Base-by-base conservation (phyloP, 2,329 filamentous ascomycete species). In the Penicillium sp. region DNA sequence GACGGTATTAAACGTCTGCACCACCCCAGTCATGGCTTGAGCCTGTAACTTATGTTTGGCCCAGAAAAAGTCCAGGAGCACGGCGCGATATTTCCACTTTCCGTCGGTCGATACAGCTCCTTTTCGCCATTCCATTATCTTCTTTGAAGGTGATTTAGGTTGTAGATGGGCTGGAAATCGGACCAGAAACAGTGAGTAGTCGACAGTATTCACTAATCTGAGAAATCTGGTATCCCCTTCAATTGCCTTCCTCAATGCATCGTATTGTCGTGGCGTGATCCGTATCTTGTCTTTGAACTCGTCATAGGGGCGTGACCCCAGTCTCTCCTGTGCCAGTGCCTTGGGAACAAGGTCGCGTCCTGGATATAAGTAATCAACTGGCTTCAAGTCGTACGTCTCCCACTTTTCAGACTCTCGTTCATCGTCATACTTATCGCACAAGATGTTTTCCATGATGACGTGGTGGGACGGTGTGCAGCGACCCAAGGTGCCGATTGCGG, bases 1-100 rank as follows among this genome's bases (percentile, higher is more conserved):
- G 26, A 90, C 74, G 12, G 79, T 64, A 63, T 90, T 90, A 64
- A 85, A 88, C 0, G 79, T 72, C 49, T 81, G 81, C 58, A 91
- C 81, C 35, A 90, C 69, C 0, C 81, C 79, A 0, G 87, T 89
- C 81, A 90, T 82, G 1, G 82, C 76, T 67, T 80, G 82, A 0
- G 88, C 83, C 54, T 83, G 85, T 0, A 85, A 64, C 62, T 86
- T 87, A 69, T 90, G 86, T 70, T 87, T 89, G 0, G 86, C 83
- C 88, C 88, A 91, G 75, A 91, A 90, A 72, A 91, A 91, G 69
- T 91, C 88, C 33, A 91, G 75, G 14, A 91, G 71, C 0, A 86
- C 80, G 3, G 81, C 85, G 2, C 87, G 80, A 64, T 89, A 91
- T 12, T 85, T 74, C 77, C 85, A 87, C 62, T 83, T 83, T 0